A percentile compares a stretch with the other conserved stretches of the same genome.
These are phyloP conservation scores for Colletotrichum destructivum DNA, from an alignment of 2,329 filamentous ascomycete species.

Conservation along the genomic window DNA sequence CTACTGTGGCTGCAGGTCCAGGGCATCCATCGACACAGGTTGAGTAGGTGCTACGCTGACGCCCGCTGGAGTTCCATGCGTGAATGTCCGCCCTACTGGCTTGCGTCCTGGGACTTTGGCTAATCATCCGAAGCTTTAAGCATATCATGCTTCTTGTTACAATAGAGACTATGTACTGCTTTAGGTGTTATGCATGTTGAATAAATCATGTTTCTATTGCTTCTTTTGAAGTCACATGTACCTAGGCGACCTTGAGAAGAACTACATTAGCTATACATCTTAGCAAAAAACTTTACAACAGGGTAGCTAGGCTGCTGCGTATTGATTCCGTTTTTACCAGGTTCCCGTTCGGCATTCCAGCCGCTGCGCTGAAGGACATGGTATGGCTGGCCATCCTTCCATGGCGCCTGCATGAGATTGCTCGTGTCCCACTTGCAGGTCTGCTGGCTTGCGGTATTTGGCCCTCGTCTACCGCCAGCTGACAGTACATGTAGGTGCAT, in stretches of 20 bases:
- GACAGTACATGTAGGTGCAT: not conserved
- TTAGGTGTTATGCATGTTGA: too few species aligned
- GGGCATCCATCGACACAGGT: not conserved
- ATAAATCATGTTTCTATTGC: not conserved
- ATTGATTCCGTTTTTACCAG: not conserved
- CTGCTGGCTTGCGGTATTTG: not conserved
- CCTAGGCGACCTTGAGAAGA: too few species aligned
- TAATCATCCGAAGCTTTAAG: too few species aligned
- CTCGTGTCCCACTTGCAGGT: slow-evolving; percentile 16
- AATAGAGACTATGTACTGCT: too few species aligned
- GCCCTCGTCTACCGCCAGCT: not conserved
- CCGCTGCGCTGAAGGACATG: not conserved
- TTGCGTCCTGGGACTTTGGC: not conserved
- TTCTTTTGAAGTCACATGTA: too few species aligned
- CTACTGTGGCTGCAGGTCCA: slow-evolving; percentile 6
- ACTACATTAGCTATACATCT: too few species aligned
- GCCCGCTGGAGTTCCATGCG: not conserved
- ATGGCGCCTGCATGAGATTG: not conserved
- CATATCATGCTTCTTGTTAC: too few species aligned
- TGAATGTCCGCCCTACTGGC: not conserved
- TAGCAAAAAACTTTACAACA: too few species aligned
- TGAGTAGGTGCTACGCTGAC: not conserved
- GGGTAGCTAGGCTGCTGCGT: not conserved
- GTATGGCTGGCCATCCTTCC: not conserved
- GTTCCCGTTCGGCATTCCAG: not conserved